Percentiles rank a stretch among this genome's conserved stretches.
phyloP scores from a whole-genome alignment of 345 rosid species.

The Ailanthus altissimus region DNA sequence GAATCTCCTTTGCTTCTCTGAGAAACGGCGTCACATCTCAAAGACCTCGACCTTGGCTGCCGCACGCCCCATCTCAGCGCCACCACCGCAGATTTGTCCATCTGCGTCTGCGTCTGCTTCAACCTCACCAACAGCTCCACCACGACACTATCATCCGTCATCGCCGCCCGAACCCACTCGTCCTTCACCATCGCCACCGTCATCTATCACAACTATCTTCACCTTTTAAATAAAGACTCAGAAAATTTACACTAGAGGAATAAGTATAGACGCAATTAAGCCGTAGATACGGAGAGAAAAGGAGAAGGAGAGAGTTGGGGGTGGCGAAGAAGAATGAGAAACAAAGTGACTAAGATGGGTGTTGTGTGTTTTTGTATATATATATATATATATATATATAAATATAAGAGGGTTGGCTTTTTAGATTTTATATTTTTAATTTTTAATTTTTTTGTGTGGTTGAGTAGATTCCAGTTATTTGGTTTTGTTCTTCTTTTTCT shows the following conservation, averaged over 20 bases:
- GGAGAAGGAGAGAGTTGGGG: slow-evolving; percentile 21
- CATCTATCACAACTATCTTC: neutral
- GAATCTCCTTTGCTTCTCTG: slow-evolving; percentile 48
- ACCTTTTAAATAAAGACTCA: neutral
- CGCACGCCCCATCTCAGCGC: slow-evolving; percentile 60
- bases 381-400: slow-evolving; percentile 6
- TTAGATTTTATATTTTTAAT: slow-evolving; percentile 3
- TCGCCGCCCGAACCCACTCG: slow-evolving; percentile 74
- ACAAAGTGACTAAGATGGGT: slow-evolving; percentile 14
- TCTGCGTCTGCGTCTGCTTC: slow-evolving; percentile 38
- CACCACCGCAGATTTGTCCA: slow-evolving; percentile 30
- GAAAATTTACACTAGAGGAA: neutral
- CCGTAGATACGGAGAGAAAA: slow-evolving; percentile 1
- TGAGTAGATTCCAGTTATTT: slow-evolving; percentile 41
- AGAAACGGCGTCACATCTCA: slow-evolving; percentile 37
- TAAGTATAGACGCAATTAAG: neutral
- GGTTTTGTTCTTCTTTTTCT: slow-evolving; percentile 18
- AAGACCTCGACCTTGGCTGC: slow-evolving; percentile 53
- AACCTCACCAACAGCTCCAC: slow-evolving; percentile 65
- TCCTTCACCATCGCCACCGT: slow-evolving; percentile 41
- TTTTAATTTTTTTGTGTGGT: slow-evolving; percentile 20
- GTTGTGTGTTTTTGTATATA: slow-evolving; percentile 15
- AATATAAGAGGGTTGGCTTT: slow-evolving; percentile 28
- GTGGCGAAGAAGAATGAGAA: slow-evolving; percentile 28
- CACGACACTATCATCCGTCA: slow-evolving; percentile 63